Evolutionary conservation across 2,329 filamentous ascomycete species (phyloP).

Genomic region (Lasiodiplodia sp.): DNA sequence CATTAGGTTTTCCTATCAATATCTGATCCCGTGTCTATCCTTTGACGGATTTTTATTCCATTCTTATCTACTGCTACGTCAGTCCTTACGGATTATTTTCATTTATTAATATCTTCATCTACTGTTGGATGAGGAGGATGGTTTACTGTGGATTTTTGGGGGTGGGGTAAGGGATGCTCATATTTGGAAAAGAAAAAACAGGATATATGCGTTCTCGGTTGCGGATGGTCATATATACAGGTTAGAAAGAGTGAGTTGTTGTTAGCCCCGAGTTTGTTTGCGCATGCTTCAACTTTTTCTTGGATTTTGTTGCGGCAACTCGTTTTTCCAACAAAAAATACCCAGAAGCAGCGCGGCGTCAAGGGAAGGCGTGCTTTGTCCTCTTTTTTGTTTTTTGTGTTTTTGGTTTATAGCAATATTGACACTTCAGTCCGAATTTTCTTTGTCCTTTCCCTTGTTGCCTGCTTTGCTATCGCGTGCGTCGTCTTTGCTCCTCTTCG

Average conservation of each 20-base stretch:
- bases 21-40: not conserved
- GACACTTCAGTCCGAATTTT: not conserved
- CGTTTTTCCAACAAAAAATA: conserved; percentile 18
- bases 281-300: not conserved
- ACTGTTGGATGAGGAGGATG: not conserved
- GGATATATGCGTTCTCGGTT: not conserved
- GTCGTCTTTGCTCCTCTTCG: not conserved
- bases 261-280: not conserved
- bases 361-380: conserved; percentile 20
- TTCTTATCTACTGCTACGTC: not conserved
- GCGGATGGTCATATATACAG: not conserved
- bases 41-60: not conserved
- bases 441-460: not conserved
- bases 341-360: conserved; percentile 28
- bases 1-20: not conserved
- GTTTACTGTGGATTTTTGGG: not conserved
- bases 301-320: conserved; percentile 8
- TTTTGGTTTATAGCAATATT: not conserved
- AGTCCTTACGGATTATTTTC: conserved; percentile 23
- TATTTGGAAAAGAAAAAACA: conserved; percentile 7
- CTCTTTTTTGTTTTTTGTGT: not conserved
- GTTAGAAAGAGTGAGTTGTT: not conserved
- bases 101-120: conserved; percentile 6
- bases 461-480: not conserved
- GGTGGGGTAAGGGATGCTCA: not conserved